These are phyloP conservation scores for Discostella pseudostelligera DNA, from an alignment of 108 stramenopile species.

Conservation along the genomic window DNA sequence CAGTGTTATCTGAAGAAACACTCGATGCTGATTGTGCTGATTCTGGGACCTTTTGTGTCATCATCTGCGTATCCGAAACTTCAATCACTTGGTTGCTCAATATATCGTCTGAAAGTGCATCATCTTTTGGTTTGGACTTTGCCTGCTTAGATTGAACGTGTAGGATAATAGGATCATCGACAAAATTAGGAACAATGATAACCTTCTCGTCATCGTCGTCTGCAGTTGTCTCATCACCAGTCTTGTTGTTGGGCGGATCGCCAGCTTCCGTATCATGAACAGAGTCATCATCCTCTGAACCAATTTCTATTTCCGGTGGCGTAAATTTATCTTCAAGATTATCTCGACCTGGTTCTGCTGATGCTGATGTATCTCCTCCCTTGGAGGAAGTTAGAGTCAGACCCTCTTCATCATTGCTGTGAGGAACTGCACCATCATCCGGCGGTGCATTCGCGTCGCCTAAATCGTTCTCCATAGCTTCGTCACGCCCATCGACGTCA, in stretches of 20 bases:
- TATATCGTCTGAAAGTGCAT: background rate
- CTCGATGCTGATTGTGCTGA: background rate
- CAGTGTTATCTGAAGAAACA: background rate
- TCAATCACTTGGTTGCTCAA: background rate
- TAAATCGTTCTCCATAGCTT: conserved; percentile 6
- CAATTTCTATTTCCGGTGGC: background rate
- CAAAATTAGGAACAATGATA: conserved; percentile 12
- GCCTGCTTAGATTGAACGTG: conserved; percentile 4
- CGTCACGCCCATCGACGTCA: background rate
- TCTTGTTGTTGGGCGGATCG: background rate
- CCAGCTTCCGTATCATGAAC: background rate
- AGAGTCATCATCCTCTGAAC: background rate
- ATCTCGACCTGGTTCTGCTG: background rate
- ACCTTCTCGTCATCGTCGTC: conserved; percentile 5
- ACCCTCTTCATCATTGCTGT: background rate
- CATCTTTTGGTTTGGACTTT: background rate
- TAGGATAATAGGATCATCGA: conserved; percentile 8
- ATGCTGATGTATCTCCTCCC: background rate
- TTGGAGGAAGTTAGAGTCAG: background rate
- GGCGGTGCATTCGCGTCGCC: background rate
- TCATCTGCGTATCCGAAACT: background rate
- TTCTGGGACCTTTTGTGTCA: background rate
- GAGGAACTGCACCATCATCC: background rate
- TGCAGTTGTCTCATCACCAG: background rate
- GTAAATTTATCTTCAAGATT: background rate